phyloP scores from a whole-genome alignment of 768 basidiomycete genomes.

The Boletus vermiculosoides region DNA sequence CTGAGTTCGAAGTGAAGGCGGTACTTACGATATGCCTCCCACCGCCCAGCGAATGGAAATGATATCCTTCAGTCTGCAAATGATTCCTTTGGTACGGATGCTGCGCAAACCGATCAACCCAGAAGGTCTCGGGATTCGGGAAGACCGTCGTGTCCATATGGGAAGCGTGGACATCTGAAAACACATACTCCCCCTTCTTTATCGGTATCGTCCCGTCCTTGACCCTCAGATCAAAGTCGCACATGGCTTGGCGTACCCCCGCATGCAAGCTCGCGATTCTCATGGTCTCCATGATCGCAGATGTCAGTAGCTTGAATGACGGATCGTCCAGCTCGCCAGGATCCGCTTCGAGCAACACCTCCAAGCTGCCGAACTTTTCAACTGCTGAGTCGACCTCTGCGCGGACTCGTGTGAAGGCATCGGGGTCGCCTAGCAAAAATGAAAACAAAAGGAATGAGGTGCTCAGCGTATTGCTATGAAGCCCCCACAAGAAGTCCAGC shows the following conservation, averaged over 20 bases:
- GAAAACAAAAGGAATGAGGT: constrained; percentile 20
- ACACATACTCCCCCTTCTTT: constrained; percentile 21
- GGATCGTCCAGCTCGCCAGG: constrained; percentile 18
- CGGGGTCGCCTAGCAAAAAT: constrained; percentile 41
- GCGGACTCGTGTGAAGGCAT: constrained; percentile 44
- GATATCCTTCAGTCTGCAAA: constrained; percentile 11
- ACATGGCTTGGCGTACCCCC: constrained; percentile 14
- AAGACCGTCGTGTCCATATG: constrained; percentile 20
- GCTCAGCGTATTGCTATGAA: constrained; percentile 23
- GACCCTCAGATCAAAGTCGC: constrained; percentile 18
- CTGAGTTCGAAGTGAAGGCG: not conserved
- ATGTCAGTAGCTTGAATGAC: constrained; percentile 21
- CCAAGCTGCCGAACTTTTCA: constrained; percentile 11
- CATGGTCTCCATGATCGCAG: constrained; percentile 29
- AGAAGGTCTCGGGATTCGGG: constrained; percentile 13
- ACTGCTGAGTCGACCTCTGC: constrained; percentile 42
- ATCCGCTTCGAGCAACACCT: constrained; percentile 8
- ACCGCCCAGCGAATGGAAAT: constrained; percentile 16
- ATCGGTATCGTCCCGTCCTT: constrained; percentile 11
- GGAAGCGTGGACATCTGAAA: constrained; percentile 16
- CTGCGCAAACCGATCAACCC: constrained; percentile 21
- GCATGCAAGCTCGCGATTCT: constrained; percentile 20
- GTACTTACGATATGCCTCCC: constrained; percentile 21
- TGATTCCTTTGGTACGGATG: constrained; percentile 12
- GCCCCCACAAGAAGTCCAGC: constrained; percentile 21